These are phyloP conservation scores for Ascoidea rubescens DNA, from an alignment of 805 yeast species.

Conservation along the genomic window DNA sequence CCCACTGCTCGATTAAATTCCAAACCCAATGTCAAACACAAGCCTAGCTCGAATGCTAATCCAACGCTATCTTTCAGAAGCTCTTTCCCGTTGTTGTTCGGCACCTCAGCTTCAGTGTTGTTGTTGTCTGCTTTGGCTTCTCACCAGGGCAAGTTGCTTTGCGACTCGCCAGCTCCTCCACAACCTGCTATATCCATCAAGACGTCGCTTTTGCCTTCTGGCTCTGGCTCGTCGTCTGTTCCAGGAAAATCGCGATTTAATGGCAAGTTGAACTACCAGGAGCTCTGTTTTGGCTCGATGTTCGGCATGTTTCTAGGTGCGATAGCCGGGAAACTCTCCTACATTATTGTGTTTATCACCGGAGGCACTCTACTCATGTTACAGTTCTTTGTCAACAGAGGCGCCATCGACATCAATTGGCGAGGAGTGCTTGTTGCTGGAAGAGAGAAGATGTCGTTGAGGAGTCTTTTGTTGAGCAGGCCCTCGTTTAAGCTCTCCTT, in stretches of 20 bases:
- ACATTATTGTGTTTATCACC: slow-evolving; percentile 35
- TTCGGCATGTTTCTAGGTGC: slow-evolving; percentile 45
- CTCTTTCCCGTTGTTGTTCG: background rate
- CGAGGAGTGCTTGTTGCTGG: slow-evolving; percentile 23
- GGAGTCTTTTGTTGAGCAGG: slow-evolving; percentile 37
- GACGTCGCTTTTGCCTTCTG: background rate
- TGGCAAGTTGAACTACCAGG: slow-evolving; percentile 39
- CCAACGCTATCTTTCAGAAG: too few species aligned
- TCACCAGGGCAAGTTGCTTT: background rate
- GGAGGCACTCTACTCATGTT: slow-evolving; percentile 26
- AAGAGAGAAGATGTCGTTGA: slow-evolving; percentile 27
- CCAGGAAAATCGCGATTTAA: slow-evolving; percentile 9
- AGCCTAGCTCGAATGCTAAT: too few species aligned
- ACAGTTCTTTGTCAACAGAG: slow-evolving; percentile 44
- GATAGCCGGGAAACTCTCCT: slow-evolving; percentile 42
- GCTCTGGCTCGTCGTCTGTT: background rate
- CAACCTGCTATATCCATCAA: background rate
- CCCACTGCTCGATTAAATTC: too few species aligned
- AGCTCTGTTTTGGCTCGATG: slow-evolving; percentile 46
- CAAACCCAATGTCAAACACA: too few species aligned
- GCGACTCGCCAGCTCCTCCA: background rate
- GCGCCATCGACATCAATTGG: slow-evolving; percentile 32
- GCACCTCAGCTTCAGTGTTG: background rate
- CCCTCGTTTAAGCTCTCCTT: slow-evolving; percentile 50
- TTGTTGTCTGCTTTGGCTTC: background rate